These are phyloP conservation scores for Globisporangium ultimum DNA, from an alignment of 352 stramenopile genomes.

Conservation along the genomic window DNA sequence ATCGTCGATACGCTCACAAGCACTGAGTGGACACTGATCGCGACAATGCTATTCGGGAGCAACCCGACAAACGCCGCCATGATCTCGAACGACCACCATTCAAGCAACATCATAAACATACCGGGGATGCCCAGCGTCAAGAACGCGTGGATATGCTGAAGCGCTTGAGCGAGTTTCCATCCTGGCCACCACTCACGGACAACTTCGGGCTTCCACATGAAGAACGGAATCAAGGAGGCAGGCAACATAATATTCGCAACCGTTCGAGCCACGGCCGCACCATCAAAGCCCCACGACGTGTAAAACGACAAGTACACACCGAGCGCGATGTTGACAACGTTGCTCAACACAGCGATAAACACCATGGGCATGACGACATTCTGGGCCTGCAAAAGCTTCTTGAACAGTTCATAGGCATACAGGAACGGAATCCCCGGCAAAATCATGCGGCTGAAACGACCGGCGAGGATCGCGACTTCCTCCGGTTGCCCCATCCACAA, in stretches of 20 bases:
- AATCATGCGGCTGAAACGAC: conserved; percentile 63
- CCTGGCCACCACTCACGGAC: conserved; percentile 57
- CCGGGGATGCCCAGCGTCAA: conserved; percentile 62
- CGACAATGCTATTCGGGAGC: conserved; percentile 57
- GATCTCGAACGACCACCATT: conserved; percentile 83
- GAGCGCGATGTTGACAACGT: conserved; percentile 71
- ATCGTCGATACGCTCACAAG: conserved; percentile 60
- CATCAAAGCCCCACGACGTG: conserved; percentile 72
- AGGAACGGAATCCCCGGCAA: conserved; percentile 77
- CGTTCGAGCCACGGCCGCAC: conserved; percentile 70
- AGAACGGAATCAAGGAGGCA: conserved; percentile 57
- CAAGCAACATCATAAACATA: conserved; percentile 75
- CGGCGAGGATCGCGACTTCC: conserved; percentile 60
- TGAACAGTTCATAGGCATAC: conserved; percentile 83
- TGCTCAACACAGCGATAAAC: conserved; percentile 66
- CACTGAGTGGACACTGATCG: conserved; percentile 75
- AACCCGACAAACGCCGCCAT: conserved; percentile 63
- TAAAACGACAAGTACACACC: conserved; percentile 82
- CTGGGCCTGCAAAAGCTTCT: conserved; percentile 83
- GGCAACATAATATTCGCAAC: conserved; percentile 58
- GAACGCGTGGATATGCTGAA: conserved; percentile 57
- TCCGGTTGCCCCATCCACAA: conserved; percentile 56
- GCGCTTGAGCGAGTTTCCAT: conserved; percentile 50
- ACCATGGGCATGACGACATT: conserved; percentile 87
- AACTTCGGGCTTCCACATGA: conserved; percentile 44